Conservation (phyloP, 1,284 basidiomycete genomes). For the Boletus semigastroideus region DNA sequence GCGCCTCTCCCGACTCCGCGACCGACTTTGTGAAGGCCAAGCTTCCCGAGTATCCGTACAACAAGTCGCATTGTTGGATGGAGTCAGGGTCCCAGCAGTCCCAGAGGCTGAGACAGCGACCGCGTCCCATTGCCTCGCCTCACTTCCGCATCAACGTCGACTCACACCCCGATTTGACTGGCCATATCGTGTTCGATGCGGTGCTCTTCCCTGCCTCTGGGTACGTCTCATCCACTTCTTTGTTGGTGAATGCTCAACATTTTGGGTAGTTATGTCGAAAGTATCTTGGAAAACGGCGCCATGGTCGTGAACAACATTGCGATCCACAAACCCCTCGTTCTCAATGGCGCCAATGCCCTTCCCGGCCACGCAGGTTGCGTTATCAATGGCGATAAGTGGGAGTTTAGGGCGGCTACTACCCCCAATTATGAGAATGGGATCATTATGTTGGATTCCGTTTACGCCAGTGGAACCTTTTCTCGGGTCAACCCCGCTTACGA, state of each 20-base stretch:
- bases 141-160: conserved; percentile 31
- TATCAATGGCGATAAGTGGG: conserved; percentile 27
- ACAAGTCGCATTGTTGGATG: conserved; percentile 19
- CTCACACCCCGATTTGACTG: conserved; percentile 28
- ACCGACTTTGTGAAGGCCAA: conserved; percentile 13
- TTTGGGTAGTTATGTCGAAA: conserved; percentile 26
- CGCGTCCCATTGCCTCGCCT: conserved; percentile 22
- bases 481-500: conserved; percentile 28
- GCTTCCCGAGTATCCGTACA: conserved; percentile 20
- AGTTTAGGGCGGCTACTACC: conserved; percentile 29
- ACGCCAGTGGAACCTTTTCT: conserved; percentile 30
- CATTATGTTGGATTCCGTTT: conserved; percentile 28
- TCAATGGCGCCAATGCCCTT: conserved; percentile 13
- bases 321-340: conserved; percentile 30
- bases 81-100: conserved; percentile 24
- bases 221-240: conserved; percentile 7
- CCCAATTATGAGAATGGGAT: conserved; percentile 22
- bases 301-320: conserved; percentile 27
- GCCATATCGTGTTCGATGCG: conserved; percentile 31
- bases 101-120: conserved; percentile 20
- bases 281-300: conserved; percentile 33
- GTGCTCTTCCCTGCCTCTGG: conserved; percentile 30
- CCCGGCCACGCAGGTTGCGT: conserved; percentile 28
- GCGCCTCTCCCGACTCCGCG: conserved; percentile 18
- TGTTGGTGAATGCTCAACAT: background rate